Evolutionary conservation across 306 rosid genomes (phyloP).

Genomic region (Prunus salicina): DNA sequence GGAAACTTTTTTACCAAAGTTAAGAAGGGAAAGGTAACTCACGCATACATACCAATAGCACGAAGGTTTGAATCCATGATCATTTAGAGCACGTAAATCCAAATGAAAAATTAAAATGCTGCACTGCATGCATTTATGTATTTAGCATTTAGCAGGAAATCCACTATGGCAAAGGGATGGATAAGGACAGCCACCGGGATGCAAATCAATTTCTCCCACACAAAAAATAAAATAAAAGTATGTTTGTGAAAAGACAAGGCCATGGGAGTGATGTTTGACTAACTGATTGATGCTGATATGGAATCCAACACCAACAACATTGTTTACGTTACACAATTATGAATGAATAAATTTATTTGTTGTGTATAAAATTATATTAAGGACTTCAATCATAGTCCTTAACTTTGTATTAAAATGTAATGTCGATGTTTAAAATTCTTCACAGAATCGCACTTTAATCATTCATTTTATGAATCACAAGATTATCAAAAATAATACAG

Average conservation of each 20-base stretch:
- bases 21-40: no score
- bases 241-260: background rate
- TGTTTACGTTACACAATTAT: background rate
- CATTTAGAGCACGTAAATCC: no score
- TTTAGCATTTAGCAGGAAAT: background rate
- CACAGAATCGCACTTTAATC: background rate
- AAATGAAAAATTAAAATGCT: background rate
- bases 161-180: background rate
- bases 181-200: background rate
- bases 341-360: no score
- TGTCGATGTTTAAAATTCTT: no score
- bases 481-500: no score
- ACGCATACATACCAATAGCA: rapidly evolving
- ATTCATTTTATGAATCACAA: background rate
- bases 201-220: background rate
- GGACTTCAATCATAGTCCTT: background rate
- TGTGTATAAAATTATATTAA: no score
- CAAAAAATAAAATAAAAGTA: background rate
- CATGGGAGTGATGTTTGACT: background rate
- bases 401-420: background rate
- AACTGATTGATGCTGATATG: background rate
- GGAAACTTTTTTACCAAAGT: no score
- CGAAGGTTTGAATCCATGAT: no score
- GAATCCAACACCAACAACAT: slow-evolving; percentile 6
- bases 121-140: no score